Evolutionary conservation across 352 stramenopile genomes (phyloP).

Genomic region (Globisporangium lucens): DNA sequence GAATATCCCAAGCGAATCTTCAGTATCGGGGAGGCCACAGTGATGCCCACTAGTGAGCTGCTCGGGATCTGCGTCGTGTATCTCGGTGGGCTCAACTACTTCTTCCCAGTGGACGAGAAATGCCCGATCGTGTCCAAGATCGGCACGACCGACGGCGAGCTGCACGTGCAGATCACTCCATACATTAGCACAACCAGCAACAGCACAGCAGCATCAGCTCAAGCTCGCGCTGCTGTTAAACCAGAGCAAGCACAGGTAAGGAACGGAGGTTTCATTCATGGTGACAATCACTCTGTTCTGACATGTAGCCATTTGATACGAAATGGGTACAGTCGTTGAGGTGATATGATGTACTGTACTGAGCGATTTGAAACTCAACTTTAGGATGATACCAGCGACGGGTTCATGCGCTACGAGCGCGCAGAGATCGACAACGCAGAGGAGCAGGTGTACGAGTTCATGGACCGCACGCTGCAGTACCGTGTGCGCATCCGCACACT

Average conservation of each 20-base stretch:
- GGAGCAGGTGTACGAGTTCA: slow-evolving; percentile 48
- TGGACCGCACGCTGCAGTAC: slow-evolving; percentile 53
- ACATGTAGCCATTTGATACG: not conserved
- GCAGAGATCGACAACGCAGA: slow-evolving; percentile 34
- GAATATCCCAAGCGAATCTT: not conserved
- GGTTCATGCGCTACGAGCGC: slow-evolving; percentile 36
- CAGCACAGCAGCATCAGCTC: slow-evolving; percentile 14
- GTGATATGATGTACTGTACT: not conserved
- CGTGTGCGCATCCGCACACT: slow-evolving; percentile 29
- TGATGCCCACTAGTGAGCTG: slow-evolving; percentile 15
- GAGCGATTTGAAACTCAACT: no score
- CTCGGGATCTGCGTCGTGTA: slow-evolving; percentile 56
- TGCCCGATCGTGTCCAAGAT: slow-evolving; percentile 54
- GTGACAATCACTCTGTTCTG: not conserved
- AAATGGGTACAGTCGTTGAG: not conserved
- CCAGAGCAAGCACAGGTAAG: not conserved
- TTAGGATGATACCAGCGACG: slow-evolving; percentile 3
- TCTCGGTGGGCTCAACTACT: slow-evolving; percentile 61
- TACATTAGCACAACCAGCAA: slow-evolving; percentile 22
- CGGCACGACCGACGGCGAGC: slow-evolving; percentile 31
- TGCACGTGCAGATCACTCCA: slow-evolving; percentile 45
- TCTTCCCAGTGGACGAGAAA: slow-evolving; percentile 43
- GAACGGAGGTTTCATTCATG: not conserved
- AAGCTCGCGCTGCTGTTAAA: slow-evolving; percentile 17
- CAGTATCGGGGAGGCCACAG: no score